Base-by-base conservation (phyloP, 1,284 basidiomycete genomes). In the Trichosporon faecale region DNA sequence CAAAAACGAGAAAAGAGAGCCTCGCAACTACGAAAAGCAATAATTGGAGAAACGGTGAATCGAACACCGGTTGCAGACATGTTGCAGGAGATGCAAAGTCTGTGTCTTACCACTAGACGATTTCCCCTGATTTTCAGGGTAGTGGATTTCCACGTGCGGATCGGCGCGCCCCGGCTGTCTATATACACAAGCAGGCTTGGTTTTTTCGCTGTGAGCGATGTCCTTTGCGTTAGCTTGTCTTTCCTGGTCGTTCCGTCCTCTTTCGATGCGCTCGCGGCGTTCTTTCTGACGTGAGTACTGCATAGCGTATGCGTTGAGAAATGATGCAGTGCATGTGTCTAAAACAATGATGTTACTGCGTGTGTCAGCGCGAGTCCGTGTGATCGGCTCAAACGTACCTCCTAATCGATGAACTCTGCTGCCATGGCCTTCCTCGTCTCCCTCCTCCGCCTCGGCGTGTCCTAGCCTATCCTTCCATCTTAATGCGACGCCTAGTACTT, bases 21-120 rank as follows among this genome's bases (percentile, higher is more conserved):
- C 7, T 18, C 3, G 12, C 16, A 44, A 14, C 7, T 40, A 5
- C 1, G 18, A 44, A 3, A 25, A 5, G 49, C n/a, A 61, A 61
- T 16, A n/a, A 29, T 61, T 61, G 57, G 57, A 61, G 57, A 61
- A 61, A 61, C 57, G 57, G 57, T 61, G 57, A 61, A 61, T 61
- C 57, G 57, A 61, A 61, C 57, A 61, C 57, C 57, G 57, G 57
- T 61, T 61, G 57, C 57, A 61, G 57, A 61, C 57, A 61, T 23
- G 29, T 61, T 23, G 57, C 57, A 33, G 5, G 14, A n/a, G 18
- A 61, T 61, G 57, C 57, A 61, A 61, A 61, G 57, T 61, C 57
- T 61, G 57, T 61, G 57, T 61, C 57, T 61, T 61, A 61, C 57
- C 57, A 61, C 57, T 61, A 61, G 57, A 61, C 57, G 57, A 61